A percentile compares a stretch with the other conserved stretches of the same genome.
Evolutionary conservation across 495 filamentous ascomycete genomes (phyloP).

Genomic region (Penicillium tannophilum): DNA sequence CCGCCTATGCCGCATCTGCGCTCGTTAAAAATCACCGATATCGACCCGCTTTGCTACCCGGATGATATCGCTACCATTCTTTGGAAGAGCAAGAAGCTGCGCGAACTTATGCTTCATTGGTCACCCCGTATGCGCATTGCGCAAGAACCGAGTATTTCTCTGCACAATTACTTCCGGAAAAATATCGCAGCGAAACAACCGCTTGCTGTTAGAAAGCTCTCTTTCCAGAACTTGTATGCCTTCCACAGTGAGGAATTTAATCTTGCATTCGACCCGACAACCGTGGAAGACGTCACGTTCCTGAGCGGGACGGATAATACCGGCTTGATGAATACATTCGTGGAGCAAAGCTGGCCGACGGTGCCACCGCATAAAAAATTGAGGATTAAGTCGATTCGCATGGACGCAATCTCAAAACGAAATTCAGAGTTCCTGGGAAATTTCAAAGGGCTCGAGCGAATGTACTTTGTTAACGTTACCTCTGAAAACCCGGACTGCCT

Average conservation of each 20-base stretch:
- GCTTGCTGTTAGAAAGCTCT: constrained; percentile 50
- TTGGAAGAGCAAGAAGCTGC: constrained; percentile 52
- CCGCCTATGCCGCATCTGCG: constrained; percentile 59
- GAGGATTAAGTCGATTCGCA: constrained; percentile 42
- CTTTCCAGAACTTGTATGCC: constrained; percentile 60
- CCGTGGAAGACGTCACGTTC: constrained; percentile 53
- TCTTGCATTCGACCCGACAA: constrained; percentile 39
- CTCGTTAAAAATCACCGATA: constrained; percentile 55
- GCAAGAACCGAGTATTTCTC: constrained; percentile 57
- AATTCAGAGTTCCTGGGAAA: constrained; percentile 41
- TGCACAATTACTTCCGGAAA: constrained; percentile 60
- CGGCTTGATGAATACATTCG: constrained; percentile 52
- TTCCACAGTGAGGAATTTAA: constrained; percentile 49
- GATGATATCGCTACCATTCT: constrained; percentile 64
- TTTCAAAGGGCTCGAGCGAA: constrained; percentile 43
- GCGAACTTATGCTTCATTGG: constrained; percentile 60
- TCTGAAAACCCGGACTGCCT: constrained; percentile 31
- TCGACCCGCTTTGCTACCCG: constrained; percentile 66
- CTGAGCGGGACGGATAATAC: constrained; percentile 48
- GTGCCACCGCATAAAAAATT: constrained; percentile 22
- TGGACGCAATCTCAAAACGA: constrained; percentile 44
- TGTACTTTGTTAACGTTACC: constrained; percentile 49
- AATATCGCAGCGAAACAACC: constrained; percentile 45
- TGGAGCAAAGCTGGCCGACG: constrained; percentile 56
- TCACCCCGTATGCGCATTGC: constrained; percentile 62